These are phyloP conservation scores for Rhizopogon salebrosus DNA, from an alignment of 768 basidiomycete genomes.

Conservation along the genomic window DNA sequence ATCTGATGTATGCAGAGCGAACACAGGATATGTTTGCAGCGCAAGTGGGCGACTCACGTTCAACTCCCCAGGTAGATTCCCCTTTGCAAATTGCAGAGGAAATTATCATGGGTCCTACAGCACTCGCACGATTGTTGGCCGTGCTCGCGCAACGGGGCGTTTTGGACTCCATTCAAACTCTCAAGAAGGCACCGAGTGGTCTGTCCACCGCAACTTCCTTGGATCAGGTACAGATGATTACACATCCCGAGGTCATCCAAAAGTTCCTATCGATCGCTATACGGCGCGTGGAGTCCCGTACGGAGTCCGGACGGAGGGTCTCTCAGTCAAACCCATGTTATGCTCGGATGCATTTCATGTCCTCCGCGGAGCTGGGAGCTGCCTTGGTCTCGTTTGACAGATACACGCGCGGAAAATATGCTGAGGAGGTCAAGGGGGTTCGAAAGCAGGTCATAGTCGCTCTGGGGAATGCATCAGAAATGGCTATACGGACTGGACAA, in stretches of 20 bases:
- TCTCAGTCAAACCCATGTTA: constrained; percentile 14
- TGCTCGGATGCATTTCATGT: constrained; percentile 20
- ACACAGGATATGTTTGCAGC: constrained; percentile 17
- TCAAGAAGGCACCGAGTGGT: constrained; percentile 16
- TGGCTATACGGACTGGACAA: constrained; percentile 11
- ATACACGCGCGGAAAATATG: constrained; percentile 18
- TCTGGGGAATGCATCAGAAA: constrained; percentile 30
- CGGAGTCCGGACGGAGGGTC: constrained; percentile 19
- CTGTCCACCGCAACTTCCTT: constrained; percentile 9
- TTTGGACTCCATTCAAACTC: constrained; percentile 11
- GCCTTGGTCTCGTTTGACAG: constrained; percentile 24
- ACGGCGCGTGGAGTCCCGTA: constrained; percentile 13
- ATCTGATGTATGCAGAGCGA: constrained; percentile 10
- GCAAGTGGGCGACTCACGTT: constrained; percentile 12
- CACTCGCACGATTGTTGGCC: constrained; percentile 21
- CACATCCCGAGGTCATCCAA: constrained; percentile 13
- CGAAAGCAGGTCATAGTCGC: constrained; percentile 26
- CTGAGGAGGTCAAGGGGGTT: constrained; percentile 11
- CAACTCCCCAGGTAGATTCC: constrained; percentile 11
- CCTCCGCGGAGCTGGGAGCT: constrained; percentile 27
- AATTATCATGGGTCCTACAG: constrained; percentile 19
- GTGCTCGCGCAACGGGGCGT: constrained; percentile 21
- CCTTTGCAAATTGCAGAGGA: constrained; percentile 16
- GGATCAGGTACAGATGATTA: constrained; percentile 19
- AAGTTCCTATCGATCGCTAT: constrained; percentile 14